Evolutionary conservation across 2,329 filamentous ascomycete species (phyloP).

Genomic region (Emydomyces testavorans): DNA sequence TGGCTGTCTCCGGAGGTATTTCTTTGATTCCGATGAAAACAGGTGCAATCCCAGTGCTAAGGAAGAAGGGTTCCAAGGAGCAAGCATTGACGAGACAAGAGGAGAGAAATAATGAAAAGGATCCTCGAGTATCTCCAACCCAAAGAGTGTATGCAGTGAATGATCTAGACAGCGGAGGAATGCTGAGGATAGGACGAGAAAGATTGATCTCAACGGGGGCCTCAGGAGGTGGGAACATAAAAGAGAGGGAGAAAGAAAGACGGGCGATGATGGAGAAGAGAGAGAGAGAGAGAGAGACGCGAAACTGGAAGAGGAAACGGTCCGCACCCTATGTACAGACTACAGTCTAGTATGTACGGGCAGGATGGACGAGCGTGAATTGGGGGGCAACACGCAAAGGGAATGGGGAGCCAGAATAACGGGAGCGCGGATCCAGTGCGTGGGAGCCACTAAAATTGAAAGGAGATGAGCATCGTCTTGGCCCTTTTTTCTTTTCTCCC

Average conservation of each 20-base stretch:
- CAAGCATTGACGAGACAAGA: conserved; percentile 22
- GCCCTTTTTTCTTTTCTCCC: conserved; percentile 4
- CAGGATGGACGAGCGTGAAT: conserved; percentile 21
- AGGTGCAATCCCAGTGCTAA: background rate
- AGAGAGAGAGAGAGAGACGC: conserved; percentile 14
- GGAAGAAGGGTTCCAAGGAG: conserved; percentile 14
- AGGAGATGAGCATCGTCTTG: conserved; percentile 14
- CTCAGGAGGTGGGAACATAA: conserved; percentile 1
- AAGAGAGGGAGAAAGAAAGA: background rate
- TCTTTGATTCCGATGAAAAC: background rate
- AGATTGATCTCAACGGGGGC: background rate
- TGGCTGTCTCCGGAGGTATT: background rate
- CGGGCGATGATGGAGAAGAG: background rate
- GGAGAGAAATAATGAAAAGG: conserved; percentile 19
- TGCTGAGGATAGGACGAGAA: background rate
- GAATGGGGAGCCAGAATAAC: conserved; percentile 25
- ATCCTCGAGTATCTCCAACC: background rate
- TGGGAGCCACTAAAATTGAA: conserved; percentile 24
- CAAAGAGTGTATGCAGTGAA: conserved; percentile 16
- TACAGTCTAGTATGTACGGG: conserved; percentile 3
- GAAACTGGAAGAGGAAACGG: conserved; percentile 12
- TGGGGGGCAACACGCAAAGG: conserved; percentile 21
- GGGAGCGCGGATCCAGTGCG: conserved; percentile 28
- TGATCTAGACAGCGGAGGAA: conserved; percentile 10
- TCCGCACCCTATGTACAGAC: background rate